phyloP scores from a whole-genome alignment of 2,329 filamentous ascomycete genomes.

The Fusarium brachygibbosum region DNA sequence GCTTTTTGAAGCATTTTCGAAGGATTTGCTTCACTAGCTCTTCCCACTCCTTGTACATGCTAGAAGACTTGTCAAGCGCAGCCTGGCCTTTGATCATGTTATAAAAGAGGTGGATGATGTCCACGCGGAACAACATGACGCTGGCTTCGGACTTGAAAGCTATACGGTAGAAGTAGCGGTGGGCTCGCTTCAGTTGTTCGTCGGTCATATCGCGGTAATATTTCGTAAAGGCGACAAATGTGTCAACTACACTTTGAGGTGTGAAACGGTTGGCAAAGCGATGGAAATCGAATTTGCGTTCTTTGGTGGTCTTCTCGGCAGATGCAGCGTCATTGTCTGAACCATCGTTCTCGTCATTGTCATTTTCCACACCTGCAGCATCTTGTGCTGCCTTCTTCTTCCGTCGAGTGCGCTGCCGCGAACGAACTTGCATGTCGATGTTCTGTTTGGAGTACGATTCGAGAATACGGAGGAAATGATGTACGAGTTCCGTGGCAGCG shows the following conservation, averaged over 20 bases:
- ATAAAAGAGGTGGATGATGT: constrained; percentile 89
- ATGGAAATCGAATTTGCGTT: constrained; percentile 94
- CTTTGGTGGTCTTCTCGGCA: constrained; percentile 78
- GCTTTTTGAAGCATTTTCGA: constrained; percentile 83
- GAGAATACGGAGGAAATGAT: constrained; percentile 91
- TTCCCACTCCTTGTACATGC: constrained; percentile 90
- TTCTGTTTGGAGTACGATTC: constrained; percentile 97
- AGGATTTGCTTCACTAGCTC: constrained; percentile 88
- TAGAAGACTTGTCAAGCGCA: constrained; percentile 74
- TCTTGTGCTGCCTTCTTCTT: constrained; percentile 76
- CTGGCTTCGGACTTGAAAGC: constrained; percentile 95
- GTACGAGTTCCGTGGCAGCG: constrained; percentile 88
- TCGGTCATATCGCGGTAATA: constrained; percentile 85
- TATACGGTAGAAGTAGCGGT: constrained; percentile 93
- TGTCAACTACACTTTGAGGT: constrained; percentile 87
- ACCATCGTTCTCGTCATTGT: constrained; percentile 74
- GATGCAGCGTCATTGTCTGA: constrained; percentile 78
- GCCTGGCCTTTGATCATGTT: constrained; percentile 92
- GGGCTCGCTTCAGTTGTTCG: constrained; percentile 88
- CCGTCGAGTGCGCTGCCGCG: constrained; percentile 77
- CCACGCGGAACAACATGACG: constrained; percentile 88
- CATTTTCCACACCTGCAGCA: constrained; percentile 58
- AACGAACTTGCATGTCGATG: constrained; percentile 91
- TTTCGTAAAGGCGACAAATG: constrained; percentile 83
- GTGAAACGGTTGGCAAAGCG: constrained; percentile 85